Evolutionary conservation across 805 yeast genomes (phyloP), one percentile per base, ranked within the genome.

Genomic region (Wickerhamia fluorescens): DNA sequence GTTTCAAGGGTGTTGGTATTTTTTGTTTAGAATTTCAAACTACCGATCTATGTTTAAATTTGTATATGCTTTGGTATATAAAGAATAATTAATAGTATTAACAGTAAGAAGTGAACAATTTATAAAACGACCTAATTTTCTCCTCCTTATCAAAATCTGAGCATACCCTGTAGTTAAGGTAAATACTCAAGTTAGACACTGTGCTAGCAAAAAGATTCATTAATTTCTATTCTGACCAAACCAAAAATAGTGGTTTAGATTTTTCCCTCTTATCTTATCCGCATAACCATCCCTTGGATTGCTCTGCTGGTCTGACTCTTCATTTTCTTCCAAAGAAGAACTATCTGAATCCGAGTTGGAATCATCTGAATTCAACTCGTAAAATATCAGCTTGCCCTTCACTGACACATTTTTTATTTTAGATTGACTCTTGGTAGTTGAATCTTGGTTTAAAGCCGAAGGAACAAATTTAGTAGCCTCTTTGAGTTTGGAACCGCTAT

Each of bases 401-500:
- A 31, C 25, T 18, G 34, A 17, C 22, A 30, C 23, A 18, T 31
- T 20, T 24, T 11, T 24, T 15, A 27, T 14, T 20, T 14, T 19
- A 10, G 21, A 27, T 5, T 23, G 20, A 13, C 14, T 16, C 3
- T 14, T 23, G 9, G 25, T 18, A 16, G 20, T 15, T 3, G 27
- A 12, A 7, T 29, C 20, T 21, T 36, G 16, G 23, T 27, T 29
- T n/a, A 38, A 33, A 7, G 41, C 42, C 3, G 58, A 45, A 4
- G 61, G 57, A 14, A 51, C 45, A 32, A 54, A 56, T 37, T 53
- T 56, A 33, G 57, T 34, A 4, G 61, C 51, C 33, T 47, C 52
- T 32, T 47, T 44, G 15, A n/a, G n/a, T n/a, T n/a, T n/a, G n/a
- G n/a, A n/a, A n/a, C n/a, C 58, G 36, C 6, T 46, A 35, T 16